Evolutionary conservation across 805 yeast genomes (phyloP).

Genomic region (Starmerella roubikii): DNA sequence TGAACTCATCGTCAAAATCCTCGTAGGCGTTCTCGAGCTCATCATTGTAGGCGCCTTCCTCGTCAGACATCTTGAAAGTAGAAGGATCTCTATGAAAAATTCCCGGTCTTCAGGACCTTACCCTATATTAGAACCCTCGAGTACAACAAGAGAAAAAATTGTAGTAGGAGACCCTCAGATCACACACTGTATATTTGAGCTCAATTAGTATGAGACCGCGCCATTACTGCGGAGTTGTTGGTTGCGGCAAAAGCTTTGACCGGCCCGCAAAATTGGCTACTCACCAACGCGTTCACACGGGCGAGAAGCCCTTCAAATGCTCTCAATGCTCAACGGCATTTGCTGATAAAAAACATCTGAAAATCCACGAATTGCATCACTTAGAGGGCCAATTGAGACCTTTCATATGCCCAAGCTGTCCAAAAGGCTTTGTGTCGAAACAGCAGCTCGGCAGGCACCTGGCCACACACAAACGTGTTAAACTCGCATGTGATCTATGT

Average conservation of each 20-base stretch:
- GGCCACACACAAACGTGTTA: conserved; percentile 65
- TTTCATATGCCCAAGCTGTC: conserved; percentile 56
- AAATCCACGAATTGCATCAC: conserved; percentile 61
- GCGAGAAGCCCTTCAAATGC: conserved; percentile 66
- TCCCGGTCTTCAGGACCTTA: too few species aligned
- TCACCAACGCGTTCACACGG: conserved; percentile 65
- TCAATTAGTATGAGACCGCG: conserved; percentile 17
- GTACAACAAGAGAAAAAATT: too few species aligned
- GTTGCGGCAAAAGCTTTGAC: conserved; percentile 63
- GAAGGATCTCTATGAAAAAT: too few species aligned
- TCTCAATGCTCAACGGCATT: conserved; percentile 50
- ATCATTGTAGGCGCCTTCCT: conserved; percentile 41
- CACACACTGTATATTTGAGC: too few species aligned
- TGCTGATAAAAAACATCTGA: conserved; percentile 64
- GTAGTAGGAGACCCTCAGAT: background rate
- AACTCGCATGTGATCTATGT: conserved; percentile 45
- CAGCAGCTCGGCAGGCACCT: conserved; percentile 80
- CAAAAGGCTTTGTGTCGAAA: conserved; percentile 63
- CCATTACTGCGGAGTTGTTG: conserved; percentile 41
- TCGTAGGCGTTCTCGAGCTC: conserved; percentile 58
- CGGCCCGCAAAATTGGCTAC: conserved; percentile 75
- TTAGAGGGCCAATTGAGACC: conserved; percentile 41
- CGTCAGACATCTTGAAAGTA: conserved; percentile 33
- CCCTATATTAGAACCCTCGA: too few species aligned
- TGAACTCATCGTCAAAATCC: conserved; percentile 52